Conservation (phyloP, 495 filamentous ascomycete genomes). For the Apodospora peruviana region DNA sequence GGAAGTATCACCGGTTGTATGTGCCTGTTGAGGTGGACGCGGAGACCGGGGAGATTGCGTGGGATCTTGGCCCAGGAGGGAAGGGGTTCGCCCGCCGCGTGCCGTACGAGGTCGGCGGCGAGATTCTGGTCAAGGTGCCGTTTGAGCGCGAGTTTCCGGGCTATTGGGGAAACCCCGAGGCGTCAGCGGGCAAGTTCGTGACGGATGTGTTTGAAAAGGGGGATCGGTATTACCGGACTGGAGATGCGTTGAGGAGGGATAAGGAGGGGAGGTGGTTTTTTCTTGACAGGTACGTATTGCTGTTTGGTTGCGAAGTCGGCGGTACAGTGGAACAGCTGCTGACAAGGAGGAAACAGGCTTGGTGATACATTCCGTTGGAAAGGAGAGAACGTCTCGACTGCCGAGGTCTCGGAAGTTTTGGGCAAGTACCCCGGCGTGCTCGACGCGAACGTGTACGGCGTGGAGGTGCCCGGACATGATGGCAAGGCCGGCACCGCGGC, state of each 20-base stretch:
- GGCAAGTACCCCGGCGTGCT: slow-evolving; percentile 59
- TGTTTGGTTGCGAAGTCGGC: background rate
- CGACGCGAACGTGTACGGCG: slow-evolving; percentile 79
- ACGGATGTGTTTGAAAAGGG: slow-evolving; percentile 68
- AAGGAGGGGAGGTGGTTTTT: slow-evolving; percentile 74
- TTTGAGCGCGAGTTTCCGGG: slow-evolving; percentile 55
- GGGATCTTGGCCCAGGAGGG: slow-evolving; percentile 54
- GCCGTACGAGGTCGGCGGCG: slow-evolving; percentile 63
- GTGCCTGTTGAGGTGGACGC: slow-evolving; percentile 66
- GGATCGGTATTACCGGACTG: slow-evolving; percentile 69
- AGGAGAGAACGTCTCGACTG: slow-evolving; percentile 75
- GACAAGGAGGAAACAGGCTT: slow-evolving; percentile 26
- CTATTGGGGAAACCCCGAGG: slow-evolving; percentile 62
- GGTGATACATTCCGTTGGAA: slow-evolving; percentile 86
- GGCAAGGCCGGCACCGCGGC: slow-evolving; percentile 69
- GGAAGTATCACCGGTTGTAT: slow-evolving; percentile 43
- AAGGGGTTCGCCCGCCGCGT: slow-evolving; percentile 62
- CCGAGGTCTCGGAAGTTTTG: slow-evolving; percentile 66
- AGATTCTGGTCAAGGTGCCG: slow-evolving; percentile 66
- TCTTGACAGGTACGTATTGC: slow-evolving; percentile 46
- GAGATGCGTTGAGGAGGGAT: slow-evolving; percentile 63
- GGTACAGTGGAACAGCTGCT: background rate
- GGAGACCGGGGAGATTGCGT: slow-evolving; percentile 56
- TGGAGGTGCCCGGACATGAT: slow-evolving; percentile 63
- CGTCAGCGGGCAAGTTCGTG: slow-evolving; percentile 64